Evolutionary conservation across 202 grass and related monocot species (phyloP), one percentile per base, ranked within the genome.

Genomic region (Miscanthus sacchariflorus): DNA sequence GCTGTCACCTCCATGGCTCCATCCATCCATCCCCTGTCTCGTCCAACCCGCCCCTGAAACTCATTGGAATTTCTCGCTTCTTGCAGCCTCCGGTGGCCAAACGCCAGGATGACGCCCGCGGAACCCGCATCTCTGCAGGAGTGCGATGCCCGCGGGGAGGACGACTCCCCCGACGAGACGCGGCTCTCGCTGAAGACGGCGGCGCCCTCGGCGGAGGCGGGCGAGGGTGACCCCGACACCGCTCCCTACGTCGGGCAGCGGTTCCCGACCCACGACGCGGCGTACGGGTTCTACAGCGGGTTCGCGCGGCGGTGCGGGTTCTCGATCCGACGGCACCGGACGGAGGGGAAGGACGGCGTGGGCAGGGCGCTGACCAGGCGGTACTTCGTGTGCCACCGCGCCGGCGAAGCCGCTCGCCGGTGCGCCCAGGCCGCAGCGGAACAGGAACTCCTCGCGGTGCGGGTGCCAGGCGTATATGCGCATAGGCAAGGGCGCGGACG

Each of bases 301-400:
- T 94, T 91, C 86, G 90, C 95, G 27, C 94, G 84, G 78, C 86
- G 71, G 65, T 75, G 88, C 66, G 95, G 95, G 24, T 97, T 94
- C 92, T 97, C 92, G 30, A 97, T 94, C 85, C 95, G 95, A 19
- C 88, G 92, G 7, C 95, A 94, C 81, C 88, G 92, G 70, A 97
- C 92, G 56, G 92, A 97, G 70, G 89, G 92, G 25, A 97, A 94
- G 79, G 89, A 94, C 24, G 92, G 92, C 45, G 89, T 93, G 30
- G 92, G 95, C 28, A 91, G 88, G 69, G 92, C 90, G 13, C 82
- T 94, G 4, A 94, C 82, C 15, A 83, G 95, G 82, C 66, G 95
- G 44, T 97, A 97, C 85, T 97, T 97, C 80, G 89, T 97, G 72
- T 97, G 92, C 79, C 92, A 97, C 70, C 92, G 95, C 95, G 65